Percentiles rank a stretch among this genome's conserved stretches.
phyloP scores from a whole-genome alignment of 129 eudicot species.

The Arctium lappa region DNA sequence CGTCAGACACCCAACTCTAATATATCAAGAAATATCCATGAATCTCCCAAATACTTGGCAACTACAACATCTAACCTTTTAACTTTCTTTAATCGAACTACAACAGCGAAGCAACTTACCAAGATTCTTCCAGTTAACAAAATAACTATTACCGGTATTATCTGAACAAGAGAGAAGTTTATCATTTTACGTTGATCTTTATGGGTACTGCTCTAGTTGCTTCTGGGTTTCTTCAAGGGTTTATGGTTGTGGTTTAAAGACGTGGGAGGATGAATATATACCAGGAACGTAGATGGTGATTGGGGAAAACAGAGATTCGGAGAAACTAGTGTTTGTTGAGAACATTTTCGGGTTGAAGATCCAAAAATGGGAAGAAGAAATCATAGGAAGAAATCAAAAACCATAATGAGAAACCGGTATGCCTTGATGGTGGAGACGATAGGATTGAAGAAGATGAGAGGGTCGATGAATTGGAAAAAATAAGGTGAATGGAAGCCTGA shows the following conservation, averaged over 20 bases:
- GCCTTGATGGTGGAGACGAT: too few relatives aligned
- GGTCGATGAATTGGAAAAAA: too few relatives aligned
- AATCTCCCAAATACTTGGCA: conserved; percentile 27
- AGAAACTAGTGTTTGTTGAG: conserved; percentile 18
- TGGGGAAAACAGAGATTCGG: conserved; percentile 20
- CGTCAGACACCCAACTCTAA: conserved; percentile 40
- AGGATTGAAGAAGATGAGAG: too few relatives aligned
- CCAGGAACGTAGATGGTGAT: conserved; percentile 6
- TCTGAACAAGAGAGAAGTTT: conserved; percentile 17
- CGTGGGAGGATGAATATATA: conserved; percentile 24
- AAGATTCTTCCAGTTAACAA: conserved; percentile 14
- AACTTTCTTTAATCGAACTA: conserved; percentile 34
- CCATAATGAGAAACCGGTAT: too few relatives aligned
- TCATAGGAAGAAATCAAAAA: too few relatives aligned
- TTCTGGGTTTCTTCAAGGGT: conserved; percentile 17
- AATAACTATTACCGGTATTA: neutral
- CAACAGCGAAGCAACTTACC: conserved; percentile 48
- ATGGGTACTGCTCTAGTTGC: conserved; percentile 1
- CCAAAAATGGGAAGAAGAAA: neutral
- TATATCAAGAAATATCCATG: conserved; percentile 39
- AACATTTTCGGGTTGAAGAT: conserved; percentile 26
- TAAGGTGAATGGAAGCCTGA: too few relatives aligned
- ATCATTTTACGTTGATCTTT: conserved; percentile 16
- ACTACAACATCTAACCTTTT: conserved; percentile 41
- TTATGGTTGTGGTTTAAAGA: conserved; percentile 18